Conservation (phyloP, 2,329 filamentous ascomycete species). For the Ascocoryne sarcoides region DNA sequence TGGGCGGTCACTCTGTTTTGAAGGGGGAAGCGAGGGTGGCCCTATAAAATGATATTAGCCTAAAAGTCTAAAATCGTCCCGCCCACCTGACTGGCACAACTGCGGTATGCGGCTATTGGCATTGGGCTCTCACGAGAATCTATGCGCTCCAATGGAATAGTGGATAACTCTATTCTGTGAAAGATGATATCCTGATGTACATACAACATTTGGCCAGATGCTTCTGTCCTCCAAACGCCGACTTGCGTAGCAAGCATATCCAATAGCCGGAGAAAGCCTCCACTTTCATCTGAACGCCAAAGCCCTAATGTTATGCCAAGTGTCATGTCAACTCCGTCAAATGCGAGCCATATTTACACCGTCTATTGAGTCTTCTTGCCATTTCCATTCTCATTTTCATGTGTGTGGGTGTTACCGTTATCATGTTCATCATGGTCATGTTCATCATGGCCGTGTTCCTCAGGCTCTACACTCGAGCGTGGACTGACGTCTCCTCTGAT, state of each 20-base stretch:
- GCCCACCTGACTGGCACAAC: background rate
- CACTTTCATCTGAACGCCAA: background rate
- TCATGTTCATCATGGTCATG: conserved; percentile 36
- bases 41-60: background rate
- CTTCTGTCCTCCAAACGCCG: background rate
- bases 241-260: background rate
- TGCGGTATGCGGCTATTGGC: background rate
- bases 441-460: conserved; percentile 33
- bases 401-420: conserved; percentile 21
- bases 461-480: background rate
- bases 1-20: background rate
- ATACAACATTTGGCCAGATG: background rate
- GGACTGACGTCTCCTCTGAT: conserved; percentile 33
- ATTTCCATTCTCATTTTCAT: conserved; percentile 29
- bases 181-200: background rate
- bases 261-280: background rate
- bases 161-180: background rate
- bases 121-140: background rate
- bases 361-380: background rate
- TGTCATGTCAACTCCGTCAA: background rate
- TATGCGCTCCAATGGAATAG: background rate
- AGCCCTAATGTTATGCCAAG: background rate
- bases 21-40: background rate
- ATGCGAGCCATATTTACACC: background rate
- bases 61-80: background rate